Percentiles rank a stretch among this genome's conserved stretches.
phyloP scores from a whole-genome alignment of 129 eudicot genomes.

The Scalesia atractyloides region DNA sequence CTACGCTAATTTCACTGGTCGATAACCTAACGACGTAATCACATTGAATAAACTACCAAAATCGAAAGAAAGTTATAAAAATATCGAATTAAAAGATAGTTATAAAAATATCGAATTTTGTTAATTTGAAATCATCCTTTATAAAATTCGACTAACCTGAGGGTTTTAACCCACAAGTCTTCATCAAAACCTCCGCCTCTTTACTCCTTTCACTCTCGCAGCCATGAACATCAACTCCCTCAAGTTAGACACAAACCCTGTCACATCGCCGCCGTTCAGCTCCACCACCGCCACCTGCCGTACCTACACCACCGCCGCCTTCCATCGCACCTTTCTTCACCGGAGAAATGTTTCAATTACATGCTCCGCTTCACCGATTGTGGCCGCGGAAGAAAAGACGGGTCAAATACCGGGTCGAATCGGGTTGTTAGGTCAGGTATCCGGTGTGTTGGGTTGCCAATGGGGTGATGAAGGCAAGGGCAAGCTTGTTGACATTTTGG shows the following conservation, averaged over 20 bases:
- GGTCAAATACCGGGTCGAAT: slow-evolving; percentile 51
- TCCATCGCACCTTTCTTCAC: not conserved
- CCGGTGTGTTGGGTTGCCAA: slow-evolving; percentile 90
- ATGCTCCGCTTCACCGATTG: slow-evolving; percentile 32
- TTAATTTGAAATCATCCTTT: too few relatives aligned
- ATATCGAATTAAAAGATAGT: too few relatives aligned
- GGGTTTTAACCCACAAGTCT: not conserved
- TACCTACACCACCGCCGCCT: not conserved
- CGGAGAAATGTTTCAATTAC: slow-evolving; percentile 24
- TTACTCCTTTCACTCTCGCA: slow-evolving; percentile 3
- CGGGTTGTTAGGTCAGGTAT: slow-evolving; percentile 73
- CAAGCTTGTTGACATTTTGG: slow-evolving; percentile 91
- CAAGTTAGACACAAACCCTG: slow-evolving; percentile 39
- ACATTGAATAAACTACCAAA: too few relatives aligned
- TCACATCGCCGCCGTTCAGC: not conserved
- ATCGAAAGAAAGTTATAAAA: too few relatives aligned
- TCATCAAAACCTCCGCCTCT: slow-evolving; percentile 9
- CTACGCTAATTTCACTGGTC: too few relatives aligned
- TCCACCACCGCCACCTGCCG: slow-evolving; percentile 21
- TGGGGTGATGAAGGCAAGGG: slow-evolving; percentile 99
- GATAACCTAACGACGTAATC: too few relatives aligned
- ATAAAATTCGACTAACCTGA: too few relatives aligned
- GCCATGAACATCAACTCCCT: slow-evolving; percentile 37
- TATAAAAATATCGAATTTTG: too few relatives aligned
- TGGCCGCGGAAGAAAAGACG: slow-evolving; percentile 23